Base-by-base conservation (phyloP, 2,329 filamentous ascomycete species). In the Trichoderma sp. region DNA sequence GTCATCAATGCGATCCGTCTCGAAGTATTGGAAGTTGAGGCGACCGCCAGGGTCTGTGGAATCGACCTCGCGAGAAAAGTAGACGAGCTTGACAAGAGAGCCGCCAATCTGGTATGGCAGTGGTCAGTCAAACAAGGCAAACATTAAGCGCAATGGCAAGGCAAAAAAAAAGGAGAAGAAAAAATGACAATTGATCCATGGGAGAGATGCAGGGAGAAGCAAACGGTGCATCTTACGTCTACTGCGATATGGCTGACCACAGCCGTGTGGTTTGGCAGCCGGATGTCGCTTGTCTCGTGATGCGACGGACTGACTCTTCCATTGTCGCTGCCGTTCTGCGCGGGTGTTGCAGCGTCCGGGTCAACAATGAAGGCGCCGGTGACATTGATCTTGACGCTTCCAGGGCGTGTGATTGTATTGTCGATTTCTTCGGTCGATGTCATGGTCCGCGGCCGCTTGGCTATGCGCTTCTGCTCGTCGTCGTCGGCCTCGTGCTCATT, bases 201-300 rank as follows among this genome's bases (percentile, higher is more conserved):
- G 3, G 17, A 53, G 23, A 64, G 15, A 9, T 3, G 4, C 8
- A 3, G 17, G 20, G 30, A 36, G 17, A 32, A 39, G 28, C 34
- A 66, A 62, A 36, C 15, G 17, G 2, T 20, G 57, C 47, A 73
- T 86, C 92, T 82, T 87, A 97, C 94, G 87, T 99, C 96, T 73
- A 98, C 92, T 68, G 96, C 96, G 76, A 99, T 93, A 85, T 99
- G 96, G 84, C 94, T 98, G 76, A 99, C 95, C 9, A 97, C 91
- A 12, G 93, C 92, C 13, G 93, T 97, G 82, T 99, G 96, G 81
- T 98, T 96, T 32, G 96, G 96, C 72, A 99, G 85, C n/a, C 96
- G 88, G 77, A 99, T 99, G 80, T 98, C 96, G 79, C 93, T 94
- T 71, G 93, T 94, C 80, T 97, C 93, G 80, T 88, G 81, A 77